Conservation (phyloP, 768 basidiomycete genomes). For the Scleroderma citrinum region DNA sequence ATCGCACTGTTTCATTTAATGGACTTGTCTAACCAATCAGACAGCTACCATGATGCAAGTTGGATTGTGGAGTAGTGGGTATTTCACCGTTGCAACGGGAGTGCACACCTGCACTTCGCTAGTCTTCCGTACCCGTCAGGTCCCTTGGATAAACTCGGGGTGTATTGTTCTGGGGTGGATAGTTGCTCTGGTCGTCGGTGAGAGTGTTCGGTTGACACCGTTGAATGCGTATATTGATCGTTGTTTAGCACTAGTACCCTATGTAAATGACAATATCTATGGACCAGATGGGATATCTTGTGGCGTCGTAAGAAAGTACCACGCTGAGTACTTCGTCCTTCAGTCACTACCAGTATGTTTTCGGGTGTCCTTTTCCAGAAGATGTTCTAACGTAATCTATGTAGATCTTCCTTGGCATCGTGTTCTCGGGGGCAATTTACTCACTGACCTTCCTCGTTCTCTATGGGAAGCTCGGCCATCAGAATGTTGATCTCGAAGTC, state of each 20-base stretch:
- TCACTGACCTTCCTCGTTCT: constrained; percentile 57
- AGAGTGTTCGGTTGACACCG: constrained; percentile 13
- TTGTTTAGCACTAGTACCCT: constrained; percentile 32
- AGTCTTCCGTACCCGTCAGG: constrained; percentile 50
- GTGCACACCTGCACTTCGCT: constrained; percentile 66
- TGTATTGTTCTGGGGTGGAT: constrained; percentile 51
- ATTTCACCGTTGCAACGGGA: constrained; percentile 60
- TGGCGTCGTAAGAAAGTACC: constrained; percentile 39
- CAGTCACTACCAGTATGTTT: constrained; percentile 56
- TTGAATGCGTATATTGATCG: background rate
- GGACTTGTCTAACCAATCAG: background rate
- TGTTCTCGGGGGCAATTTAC: constrained; percentile 52
- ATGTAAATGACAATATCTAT: constrained; percentile 39
- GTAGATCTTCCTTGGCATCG: constrained; percentile 54
- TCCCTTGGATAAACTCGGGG: constrained; percentile 39
- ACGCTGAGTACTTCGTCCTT: constrained; percentile 42
- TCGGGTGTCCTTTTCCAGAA: background rate
- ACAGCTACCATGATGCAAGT: constrained; percentile 55
- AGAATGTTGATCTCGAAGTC: constrained; percentile 42
- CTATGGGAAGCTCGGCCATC: constrained; percentile 48
- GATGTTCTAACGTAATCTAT: constrained; percentile 2
- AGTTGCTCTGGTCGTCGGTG: constrained; percentile 44
- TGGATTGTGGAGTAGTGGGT: constrained; percentile 54
- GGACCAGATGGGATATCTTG: constrained; percentile 49
- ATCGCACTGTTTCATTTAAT: background rate